Conservation (phyloP, 2,329 filamentous ascomycete genomes). For the Zymoseptoria pseudotritici region DNA sequence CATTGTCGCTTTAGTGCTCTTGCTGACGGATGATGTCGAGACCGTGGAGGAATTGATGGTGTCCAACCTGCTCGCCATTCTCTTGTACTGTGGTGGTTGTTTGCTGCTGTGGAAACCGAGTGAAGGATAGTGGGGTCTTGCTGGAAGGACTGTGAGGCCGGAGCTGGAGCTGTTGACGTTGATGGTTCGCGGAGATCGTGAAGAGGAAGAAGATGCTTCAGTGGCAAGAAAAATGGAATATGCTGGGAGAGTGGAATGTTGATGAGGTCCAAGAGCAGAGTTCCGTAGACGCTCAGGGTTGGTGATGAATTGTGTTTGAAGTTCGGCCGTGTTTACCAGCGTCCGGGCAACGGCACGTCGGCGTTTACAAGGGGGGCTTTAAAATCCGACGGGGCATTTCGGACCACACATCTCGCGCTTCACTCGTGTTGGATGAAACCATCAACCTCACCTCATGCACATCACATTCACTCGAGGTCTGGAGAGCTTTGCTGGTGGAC, state of each 20-base stretch:
- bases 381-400: background rate
- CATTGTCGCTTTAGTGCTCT: constrained; percentile 23
- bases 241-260: too few relatives aligned
- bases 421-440: background rate
- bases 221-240: background rate
- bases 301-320: background rate
- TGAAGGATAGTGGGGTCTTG: background rate
- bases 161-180: background rate
- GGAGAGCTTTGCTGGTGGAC: too few relatives aligned
- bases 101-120: background rate
- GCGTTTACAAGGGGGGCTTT: too few relatives aligned
- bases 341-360: background rate
- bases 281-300: background rate
- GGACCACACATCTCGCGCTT: background rate
- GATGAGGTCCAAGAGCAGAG: background rate
- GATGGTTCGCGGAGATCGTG: background rate
- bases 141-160: background rate
- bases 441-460: background rate
- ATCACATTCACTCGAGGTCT: background rate
- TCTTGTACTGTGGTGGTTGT: background rate
- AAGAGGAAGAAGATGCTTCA: background rate
- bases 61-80: constrained; percentile 27
- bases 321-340: background rate
- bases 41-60: constrained; percentile 24
- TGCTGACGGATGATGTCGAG: constrained; percentile 25